phyloP scores from a whole-genome alignment of 2,329 filamentous ascomycete genomes.

The Alternaria longipes region DNA sequence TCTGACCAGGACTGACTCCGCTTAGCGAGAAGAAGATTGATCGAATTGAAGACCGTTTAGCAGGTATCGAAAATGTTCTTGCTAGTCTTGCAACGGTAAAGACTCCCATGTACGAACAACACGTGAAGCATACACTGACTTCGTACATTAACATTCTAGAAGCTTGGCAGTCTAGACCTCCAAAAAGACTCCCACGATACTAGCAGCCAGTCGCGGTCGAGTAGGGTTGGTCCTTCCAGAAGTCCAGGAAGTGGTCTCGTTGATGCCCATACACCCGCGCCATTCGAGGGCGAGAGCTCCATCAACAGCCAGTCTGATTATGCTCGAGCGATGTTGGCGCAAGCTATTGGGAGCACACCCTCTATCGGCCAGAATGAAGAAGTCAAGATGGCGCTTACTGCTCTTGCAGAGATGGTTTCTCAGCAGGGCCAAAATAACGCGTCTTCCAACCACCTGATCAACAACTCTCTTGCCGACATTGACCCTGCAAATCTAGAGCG shows the following conservation, averaged over 20 bases:
- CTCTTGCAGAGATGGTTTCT: slow-evolving; percentile 46
- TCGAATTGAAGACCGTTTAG: slow-evolving; percentile 60
- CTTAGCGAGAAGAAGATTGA: slow-evolving; percentile 63
- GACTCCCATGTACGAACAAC: neutral
- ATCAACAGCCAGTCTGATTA: slow-evolving; percentile 60
- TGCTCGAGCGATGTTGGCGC: slow-evolving; percentile 56
- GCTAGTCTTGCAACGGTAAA: slow-evolving; percentile 40
- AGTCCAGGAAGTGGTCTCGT: slow-evolving; percentile 32
- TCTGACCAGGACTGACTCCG: slow-evolving; percentile 15
- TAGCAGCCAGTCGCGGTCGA: slow-evolving; percentile 39
- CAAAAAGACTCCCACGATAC: slow-evolving; percentile 29
- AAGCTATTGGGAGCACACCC: slow-evolving; percentile 49
- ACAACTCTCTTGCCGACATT: slow-evolving; percentile 35
- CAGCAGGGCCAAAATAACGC: slow-evolving; percentile 33
- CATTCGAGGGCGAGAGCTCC: slow-evolving; percentile 62
- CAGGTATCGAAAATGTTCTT: slow-evolving; percentile 58
- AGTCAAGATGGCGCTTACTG: slow-evolving; percentile 43
- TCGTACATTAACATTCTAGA: neutral
- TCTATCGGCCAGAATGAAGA: slow-evolving; percentile 48
- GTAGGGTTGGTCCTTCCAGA: slow-evolving; percentile 23
- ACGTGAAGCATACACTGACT: neutral
- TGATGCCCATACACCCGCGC: slow-evolving; percentile 35
- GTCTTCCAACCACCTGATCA: slow-evolving; percentile 32
- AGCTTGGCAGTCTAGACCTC: slow-evolving; percentile 40
- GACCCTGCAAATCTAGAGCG: slow-evolving; percentile 40